Evolutionary conservation across 148 eudicot genomes (phyloP).

Genomic region (Camellia sinensis): DNA sequence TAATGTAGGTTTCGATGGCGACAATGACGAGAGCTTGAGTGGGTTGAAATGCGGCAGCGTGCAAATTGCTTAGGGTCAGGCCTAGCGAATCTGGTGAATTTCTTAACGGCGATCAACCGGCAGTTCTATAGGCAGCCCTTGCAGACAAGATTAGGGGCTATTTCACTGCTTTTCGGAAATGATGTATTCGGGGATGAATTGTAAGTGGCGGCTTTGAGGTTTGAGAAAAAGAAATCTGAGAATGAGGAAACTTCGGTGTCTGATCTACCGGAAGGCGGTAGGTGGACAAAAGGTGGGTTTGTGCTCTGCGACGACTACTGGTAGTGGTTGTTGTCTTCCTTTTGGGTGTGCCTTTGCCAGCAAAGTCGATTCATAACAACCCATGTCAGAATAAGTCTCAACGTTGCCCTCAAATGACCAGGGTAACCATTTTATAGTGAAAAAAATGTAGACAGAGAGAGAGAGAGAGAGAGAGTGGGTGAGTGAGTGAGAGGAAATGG

Average conservation of each 20-base stretch:
- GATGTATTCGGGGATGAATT: conserved; percentile 62
- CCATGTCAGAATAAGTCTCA: conserved; percentile 29
- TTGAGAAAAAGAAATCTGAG: conserved; percentile 51
- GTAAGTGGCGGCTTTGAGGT: conserved; percentile 70
- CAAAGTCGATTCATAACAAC: conserved; percentile 54
- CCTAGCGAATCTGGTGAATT: conserved; percentile 76
- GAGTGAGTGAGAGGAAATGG: too few relatives aligned
- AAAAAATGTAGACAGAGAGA: too few relatives aligned
- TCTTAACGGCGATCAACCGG: conserved; percentile 82
- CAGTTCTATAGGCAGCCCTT: conserved; percentile 60
- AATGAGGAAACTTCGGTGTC: conserved; percentile 40
- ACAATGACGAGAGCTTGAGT: too few relatives aligned
- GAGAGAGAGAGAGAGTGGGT: too few relatives aligned
- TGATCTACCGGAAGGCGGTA: conserved; percentile 12
- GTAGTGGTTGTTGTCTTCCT: conserved; percentile 14
- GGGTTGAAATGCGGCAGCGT: too few relatives aligned
- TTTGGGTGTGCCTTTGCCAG: conserved; percentile 40
- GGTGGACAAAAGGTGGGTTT: conserved; percentile 20
- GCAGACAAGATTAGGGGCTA: conserved; percentile 72
- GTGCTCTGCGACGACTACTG: background rate
- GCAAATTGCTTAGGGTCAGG: conserved; percentile 86
- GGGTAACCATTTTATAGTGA: background rate
- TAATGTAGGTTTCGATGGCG: too few relatives aligned
- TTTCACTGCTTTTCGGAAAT: conserved; percentile 80
- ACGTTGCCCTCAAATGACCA: background rate